phyloP scores from a whole-genome alignment of 2,329 filamentous ascomycete genomes.

The Domatiomyces catenatus region DNA sequence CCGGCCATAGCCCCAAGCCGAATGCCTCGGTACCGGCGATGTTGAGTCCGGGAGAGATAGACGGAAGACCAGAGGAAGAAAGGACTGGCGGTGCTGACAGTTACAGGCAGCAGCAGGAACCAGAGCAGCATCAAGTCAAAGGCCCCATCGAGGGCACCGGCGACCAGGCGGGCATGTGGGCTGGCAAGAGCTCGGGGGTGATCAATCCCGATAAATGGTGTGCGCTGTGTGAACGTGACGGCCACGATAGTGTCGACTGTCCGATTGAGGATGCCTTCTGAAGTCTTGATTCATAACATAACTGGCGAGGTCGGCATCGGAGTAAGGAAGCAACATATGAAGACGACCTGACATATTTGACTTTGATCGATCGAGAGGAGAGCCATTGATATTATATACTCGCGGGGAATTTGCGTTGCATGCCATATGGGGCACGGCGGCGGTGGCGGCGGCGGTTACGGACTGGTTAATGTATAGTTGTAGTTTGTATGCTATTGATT shows the following conservation, averaged over 20 bases:
- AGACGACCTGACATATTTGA: no score
- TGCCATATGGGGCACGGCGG: no score
- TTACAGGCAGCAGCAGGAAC: not conserved
- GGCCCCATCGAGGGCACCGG: constrained; percentile 27
- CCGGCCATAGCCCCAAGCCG: not conserved
- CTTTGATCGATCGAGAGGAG: no score
- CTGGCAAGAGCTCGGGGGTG: constrained; percentile 62
- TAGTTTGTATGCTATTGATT: not conserved
- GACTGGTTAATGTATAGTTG: not conserved
- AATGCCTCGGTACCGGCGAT: not conserved
- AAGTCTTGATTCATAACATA: not conserved
- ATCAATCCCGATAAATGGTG: constrained; percentile 88
- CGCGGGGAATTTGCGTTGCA: no score
- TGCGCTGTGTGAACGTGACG: constrained; percentile 86
- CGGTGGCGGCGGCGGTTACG: no score
- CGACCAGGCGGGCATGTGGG: constrained; percentile 41
- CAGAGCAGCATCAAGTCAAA: not conserved
- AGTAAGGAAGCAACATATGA: no score
- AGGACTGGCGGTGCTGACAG: not conserved
- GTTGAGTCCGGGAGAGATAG: not conserved
- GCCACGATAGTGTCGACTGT: constrained; percentile 90
- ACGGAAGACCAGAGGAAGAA: not conserved
- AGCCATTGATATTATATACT: no score
- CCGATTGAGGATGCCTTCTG: constrained; percentile 57
- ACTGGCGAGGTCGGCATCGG: no score